Percentiles rank a stretch among this genome's conserved stretches.
Evolutionary conservation across 2,329 filamentous ascomycete species (phyloP).

Genomic region (Exophiala sp.): DNA sequence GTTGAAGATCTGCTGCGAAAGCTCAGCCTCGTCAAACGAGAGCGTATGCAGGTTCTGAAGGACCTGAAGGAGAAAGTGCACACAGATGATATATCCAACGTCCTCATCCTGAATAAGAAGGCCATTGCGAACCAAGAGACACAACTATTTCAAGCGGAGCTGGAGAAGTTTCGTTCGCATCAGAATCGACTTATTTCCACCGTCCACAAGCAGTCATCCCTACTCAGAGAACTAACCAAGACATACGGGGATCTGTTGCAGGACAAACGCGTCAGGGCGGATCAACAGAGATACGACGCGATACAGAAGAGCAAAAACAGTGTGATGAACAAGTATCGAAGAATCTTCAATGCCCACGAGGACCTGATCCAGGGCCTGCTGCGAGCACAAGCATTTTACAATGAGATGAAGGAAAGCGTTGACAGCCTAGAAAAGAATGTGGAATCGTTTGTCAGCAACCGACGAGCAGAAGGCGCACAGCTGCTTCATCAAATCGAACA

Average conservation of each 20-base stretch:
- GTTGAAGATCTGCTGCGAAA: conserved; percentile 90
- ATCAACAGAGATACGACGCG: conserved; percentile 90
- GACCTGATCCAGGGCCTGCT: conserved; percentile 80
- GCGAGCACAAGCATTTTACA: conserved; percentile 87
- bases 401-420: conserved; percentile 91
- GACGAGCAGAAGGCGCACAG: conserved; percentile 82
- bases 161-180: conserved; percentile 95
- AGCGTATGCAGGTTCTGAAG: conserved; percentile 85
- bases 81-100: conserved; percentile 93
- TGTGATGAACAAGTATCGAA: conserved; percentile 81
- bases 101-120: conserved; percentile 96
- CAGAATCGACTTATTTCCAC: conserved; percentile 87
- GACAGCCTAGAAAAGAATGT: conserved; percentile 92
- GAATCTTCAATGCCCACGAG: conserved; percentile 85
- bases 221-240: conserved; percentile 90
- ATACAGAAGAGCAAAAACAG: conserved; percentile 76
- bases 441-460: conserved; percentile 92
- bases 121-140: conserved; percentile 85
- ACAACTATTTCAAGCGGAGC: conserved; percentile 86
- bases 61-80: conserved; percentile 94
- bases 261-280: conserved; percentile 85
- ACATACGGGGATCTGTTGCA: conserved; percentile 83
- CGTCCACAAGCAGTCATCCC: conserved; percentile 85
- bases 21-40: conserved; percentile 83
- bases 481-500: conserved; percentile 83